phyloP scores from a whole-genome alignment of 2,329 filamentous ascomycete genomes.

The Aspergillus flavus region DNA sequence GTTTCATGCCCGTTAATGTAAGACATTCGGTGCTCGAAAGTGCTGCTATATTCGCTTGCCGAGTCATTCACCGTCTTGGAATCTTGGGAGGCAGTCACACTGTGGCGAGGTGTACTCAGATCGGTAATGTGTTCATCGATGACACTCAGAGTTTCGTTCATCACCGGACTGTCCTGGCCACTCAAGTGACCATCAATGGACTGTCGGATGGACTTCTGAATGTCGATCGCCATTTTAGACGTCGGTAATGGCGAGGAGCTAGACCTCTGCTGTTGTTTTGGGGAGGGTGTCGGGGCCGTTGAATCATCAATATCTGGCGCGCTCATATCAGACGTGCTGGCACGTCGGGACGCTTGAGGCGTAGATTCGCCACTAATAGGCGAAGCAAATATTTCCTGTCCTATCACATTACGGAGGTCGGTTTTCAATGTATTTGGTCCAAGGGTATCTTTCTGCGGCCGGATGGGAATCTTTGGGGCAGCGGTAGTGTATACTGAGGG shows the following conservation, averaged over 20 bases:
- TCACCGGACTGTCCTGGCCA: slow-evolving; percentile 70
- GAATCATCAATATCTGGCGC: slow-evolving; percentile 22
- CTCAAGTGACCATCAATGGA: slow-evolving; percentile 54
- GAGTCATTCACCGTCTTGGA: slow-evolving; percentile 70
- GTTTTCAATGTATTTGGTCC: slow-evolving; percentile 17
- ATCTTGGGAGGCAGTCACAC: slow-evolving; percentile 49
- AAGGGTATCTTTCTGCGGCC: slow-evolving; percentile 20
- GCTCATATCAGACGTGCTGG: slow-evolving; percentile 35
- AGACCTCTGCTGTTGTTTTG: slow-evolving; percentile 34
- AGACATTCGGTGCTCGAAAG: slow-evolving; percentile 74
- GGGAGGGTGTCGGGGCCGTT: slow-evolving; percentile 20
- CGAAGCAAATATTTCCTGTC: slow-evolving; percentile 24
- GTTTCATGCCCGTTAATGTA: slow-evolving; percentile 95
- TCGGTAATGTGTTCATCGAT: slow-evolving; percentile 97
- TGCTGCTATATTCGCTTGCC: slow-evolving; percentile 85
- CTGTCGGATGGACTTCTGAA: slow-evolving; percentile 49
- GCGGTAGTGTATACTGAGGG: slow-evolving; percentile 29
- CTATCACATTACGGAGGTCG: slow-evolving; percentile 17
- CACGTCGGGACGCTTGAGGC: slow-evolving; percentile 44
- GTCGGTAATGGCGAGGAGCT: slow-evolving; percentile 41
- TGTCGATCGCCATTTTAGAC: slow-evolving; percentile 37
- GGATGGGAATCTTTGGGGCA: slow-evolving; percentile 28
- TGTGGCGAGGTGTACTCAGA: slow-evolving; percentile 66
- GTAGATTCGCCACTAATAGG: slow-evolving; percentile 40
- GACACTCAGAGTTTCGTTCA: slow-evolving; percentile 92